A percentile compares a stretch with the other conserved stretches of the same genome.
phyloP scores from a whole-genome alignment of 768 basidiomycete species.

The Lactarius quietus region DNA sequence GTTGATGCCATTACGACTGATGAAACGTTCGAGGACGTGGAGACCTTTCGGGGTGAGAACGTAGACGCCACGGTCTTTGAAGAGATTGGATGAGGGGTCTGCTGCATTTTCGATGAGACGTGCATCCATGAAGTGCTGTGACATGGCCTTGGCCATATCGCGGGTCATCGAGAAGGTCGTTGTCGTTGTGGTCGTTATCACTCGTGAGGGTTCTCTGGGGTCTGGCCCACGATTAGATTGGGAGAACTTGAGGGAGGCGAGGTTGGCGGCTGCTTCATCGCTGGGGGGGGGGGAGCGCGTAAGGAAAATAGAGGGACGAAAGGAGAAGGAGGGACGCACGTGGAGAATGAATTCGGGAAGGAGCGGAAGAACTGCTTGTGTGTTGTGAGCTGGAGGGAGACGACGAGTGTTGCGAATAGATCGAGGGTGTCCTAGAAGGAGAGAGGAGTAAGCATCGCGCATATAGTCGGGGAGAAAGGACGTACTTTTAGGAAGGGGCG shows the following conservation, averaged over 20 bases:
- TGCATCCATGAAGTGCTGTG: conserved; percentile 99
- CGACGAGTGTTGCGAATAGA: conserved; percentile 94
- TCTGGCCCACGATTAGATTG: conserved; percentile 98
- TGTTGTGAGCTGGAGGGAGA: conserved; percentile 81
- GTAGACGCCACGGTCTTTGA: conserved; percentile 98
- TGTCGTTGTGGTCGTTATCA: conserved; percentile 98
- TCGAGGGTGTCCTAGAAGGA: conserved; percentile 89
- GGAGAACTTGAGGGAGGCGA: conserved; percentile 95
- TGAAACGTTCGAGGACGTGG: conserved; percentile 98
- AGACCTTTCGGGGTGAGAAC: conserved; percentile 95
- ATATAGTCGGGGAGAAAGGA: conserved; percentile 19
- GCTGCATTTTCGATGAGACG: conserved; percentile 96
- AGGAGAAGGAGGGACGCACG: conserved; percentile 52
- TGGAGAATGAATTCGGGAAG: conserved; percentile 92
- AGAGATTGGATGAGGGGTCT: conserved; percentile 81
- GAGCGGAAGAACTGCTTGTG: conserved; percentile 97
- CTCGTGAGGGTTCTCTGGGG: conserved; percentile 95
- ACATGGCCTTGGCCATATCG: conserved; percentile 99
- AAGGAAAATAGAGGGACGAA: conserved; percentile 15
- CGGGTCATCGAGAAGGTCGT: conserved; percentile 99
- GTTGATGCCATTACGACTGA: conserved; percentile 98
- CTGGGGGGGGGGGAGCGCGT: conserved; percentile 39
- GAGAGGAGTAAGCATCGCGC: neutral
- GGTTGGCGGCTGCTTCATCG: conserved; percentile 91
- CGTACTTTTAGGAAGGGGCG: conserved; percentile 88